Base-by-base conservation (phyloP, 257 asterid species). In the Mentha longifolia region DNA sequence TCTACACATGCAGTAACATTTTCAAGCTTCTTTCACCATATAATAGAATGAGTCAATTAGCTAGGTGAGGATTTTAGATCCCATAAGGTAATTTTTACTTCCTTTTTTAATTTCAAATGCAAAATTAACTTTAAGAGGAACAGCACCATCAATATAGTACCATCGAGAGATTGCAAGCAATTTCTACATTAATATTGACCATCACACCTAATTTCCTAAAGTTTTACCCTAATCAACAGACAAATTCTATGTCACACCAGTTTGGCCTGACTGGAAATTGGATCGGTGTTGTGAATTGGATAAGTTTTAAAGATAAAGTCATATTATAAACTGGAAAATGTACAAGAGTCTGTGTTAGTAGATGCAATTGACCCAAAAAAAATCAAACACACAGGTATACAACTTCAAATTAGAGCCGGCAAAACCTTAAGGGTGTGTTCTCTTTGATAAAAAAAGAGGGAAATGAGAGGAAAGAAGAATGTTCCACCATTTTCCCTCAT, bases 11-110 rank as follows among this genome's bases (percentile, higher is more conserved):
- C 6, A n/a, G 6, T 58, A 30, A 15, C 10, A 58, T 58, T 28
- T 30, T 59, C 68, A 3, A 58, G 67, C 59, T 10, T 70, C 50
- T 59, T 43, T 70, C 28, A 37, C 33, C 37, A 19, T 8, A 45
- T 52, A 28, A 0, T 10, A 31, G 3, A 17, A 4, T 46, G 25
- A 49, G 47, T 46, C 31, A 74, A 54, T 54, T 49, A 7, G 39
- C 16, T 50, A 50, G 25, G 39, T 5, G 16, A 55, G 61, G 61
- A 3, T 11, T 55, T 55, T 22, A 55, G 9, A 55, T 25, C 35
- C 9, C 35, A 22, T 55, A 55, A 22, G 37, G 33, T 17, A 20
- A 11, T 25, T 51, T 61, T 10, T 45, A 46, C 16, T 45, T 70
- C 64, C 31, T 15, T 9, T 33, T 45, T 14, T 12, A n/a, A 7